Base-by-base conservation (phyloP, 148 eudicot species). In the Camellia japonica region DNA sequence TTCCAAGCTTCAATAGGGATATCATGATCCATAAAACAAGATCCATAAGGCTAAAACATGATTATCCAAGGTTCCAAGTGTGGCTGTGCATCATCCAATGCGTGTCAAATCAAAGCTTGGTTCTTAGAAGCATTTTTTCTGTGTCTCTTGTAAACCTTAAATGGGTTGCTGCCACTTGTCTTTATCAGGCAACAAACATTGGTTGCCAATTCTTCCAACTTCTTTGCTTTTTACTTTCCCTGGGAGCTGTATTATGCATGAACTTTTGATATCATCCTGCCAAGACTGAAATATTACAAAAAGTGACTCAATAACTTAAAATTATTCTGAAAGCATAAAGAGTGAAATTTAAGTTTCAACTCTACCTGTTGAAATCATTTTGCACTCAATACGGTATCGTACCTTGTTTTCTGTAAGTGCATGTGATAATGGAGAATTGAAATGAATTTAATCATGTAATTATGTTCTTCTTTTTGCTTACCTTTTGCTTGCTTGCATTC, bases 401-500 rank as follows among this genome's bases (percentile, higher is more conserved):
- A 55, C 59, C 14, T 55, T 55, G 59, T 55, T 55, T 55, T 55
- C 59, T 55, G 59, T 20, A 38, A 65, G n/a, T 52, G 42, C 44
- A 52, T 8, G 23, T 66, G 8, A 5, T 41, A 52, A 38, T 23
- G 49, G 9, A 66, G 49, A 66, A 68, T 54, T 4, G 9, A 51
- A 64, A 14, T 16, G 5, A 3, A 20, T 43, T 68, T 42, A 12
- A 43, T 44, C 8, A 44, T 15, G 30, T 63, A 20, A 63, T n/a
- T 38, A 6, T n/a, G 6, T 41, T 75, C 51, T 38, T 75, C 71
- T 30, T 80, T 6, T 60, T 66, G 80, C 46, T 80, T 64, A 68
- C 62, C 60, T 19, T 55, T 70, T 23, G 3, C 51, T 76, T 85
- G 20, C 63, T 61, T 83, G 54, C 68, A n/a, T 86, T 65, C 56